Evolutionary conservation across 2,329 filamentous ascomycete species (phyloP).

Genomic region (Xylariaceae sp.): DNA sequence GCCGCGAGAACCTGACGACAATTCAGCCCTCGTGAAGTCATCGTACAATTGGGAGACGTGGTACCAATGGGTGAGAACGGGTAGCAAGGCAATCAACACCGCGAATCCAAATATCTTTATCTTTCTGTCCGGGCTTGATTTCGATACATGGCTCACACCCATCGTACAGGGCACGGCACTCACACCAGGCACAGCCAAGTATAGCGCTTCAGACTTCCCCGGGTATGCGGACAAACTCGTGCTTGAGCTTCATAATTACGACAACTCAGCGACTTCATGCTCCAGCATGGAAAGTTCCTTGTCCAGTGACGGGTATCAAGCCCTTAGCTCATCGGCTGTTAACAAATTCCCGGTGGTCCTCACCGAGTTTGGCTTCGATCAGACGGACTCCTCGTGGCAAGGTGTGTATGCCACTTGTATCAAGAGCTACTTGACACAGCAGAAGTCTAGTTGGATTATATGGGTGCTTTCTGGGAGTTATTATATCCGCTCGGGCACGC

Average conservation of each 20-base stretch:
- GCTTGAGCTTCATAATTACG: conserved; percentile 59
- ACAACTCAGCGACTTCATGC: conserved; percentile 48
- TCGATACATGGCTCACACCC: conserved; percentile 51
- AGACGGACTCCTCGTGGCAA: conserved; percentile 44
- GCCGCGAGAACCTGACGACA: conserved; percentile 42
- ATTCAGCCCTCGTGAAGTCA: conserved; percentile 27
- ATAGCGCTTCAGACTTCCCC: conserved; percentile 43
- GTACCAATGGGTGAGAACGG: conserved; percentile 47
- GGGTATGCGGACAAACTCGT: conserved; percentile 53
- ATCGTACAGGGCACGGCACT: conserved; percentile 47
- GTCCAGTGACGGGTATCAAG: conserved; percentile 50
- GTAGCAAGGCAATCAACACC: conserved; percentile 47
- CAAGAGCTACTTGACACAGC: conserved; percentile 43
- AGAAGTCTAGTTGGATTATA: conserved; percentile 53
- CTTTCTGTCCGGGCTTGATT: conserved; percentile 56
- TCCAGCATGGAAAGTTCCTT: conserved; percentile 42
- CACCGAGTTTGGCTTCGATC: conserved; percentile 53
- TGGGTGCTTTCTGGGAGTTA: conserved; percentile 59
- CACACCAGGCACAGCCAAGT: conserved; percentile 42
- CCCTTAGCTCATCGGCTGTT: conserved; percentile 39
- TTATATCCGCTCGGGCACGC: conserved; percentile 48
- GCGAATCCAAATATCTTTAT: conserved; percentile 50
- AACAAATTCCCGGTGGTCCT: conserved; percentile 48
- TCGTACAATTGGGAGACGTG: conserved; percentile 55
- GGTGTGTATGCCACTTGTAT: conserved; percentile 51